Percentiles rank a stretch among this genome's conserved stretches.
Conservation (phyloP, 129 eudicot genomes). For the Flaveria trinervia region DNA sequence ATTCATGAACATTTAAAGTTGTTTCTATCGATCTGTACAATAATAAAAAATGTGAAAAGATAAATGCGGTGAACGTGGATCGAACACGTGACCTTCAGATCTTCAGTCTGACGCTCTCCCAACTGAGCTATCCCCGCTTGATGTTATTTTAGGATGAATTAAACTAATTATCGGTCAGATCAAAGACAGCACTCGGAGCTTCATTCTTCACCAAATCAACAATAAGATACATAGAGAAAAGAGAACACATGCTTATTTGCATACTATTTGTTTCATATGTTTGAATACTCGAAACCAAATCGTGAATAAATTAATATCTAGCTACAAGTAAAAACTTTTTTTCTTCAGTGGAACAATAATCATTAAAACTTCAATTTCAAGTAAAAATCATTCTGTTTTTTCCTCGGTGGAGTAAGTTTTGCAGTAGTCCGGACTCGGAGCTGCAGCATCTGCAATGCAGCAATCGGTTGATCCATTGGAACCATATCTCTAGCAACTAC, state of each 20-base stretch:
- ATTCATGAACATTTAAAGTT: too few relatives aligned
- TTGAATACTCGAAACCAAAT: too few relatives aligned
- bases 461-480: conserved; percentile 84
- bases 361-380: not conserved
- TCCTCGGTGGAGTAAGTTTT: conserved; percentile 27
- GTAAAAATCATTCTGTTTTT: not conserved
- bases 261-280: too few relatives aligned
- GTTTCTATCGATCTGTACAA: too few relatives aligned
- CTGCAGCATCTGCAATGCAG: conserved; percentile 63
- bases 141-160: not conserved
- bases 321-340: too few relatives aligned
- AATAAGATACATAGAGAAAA: too few relatives aligned
- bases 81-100: conserved; percentile 99
- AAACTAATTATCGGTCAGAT: too few relatives aligned
- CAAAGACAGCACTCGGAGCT: too few relatives aligned
- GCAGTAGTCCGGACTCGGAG: conserved; percentile 70
- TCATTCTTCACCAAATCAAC: too few relatives aligned
- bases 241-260: too few relatives aligned
- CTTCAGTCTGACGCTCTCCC: conserved; percentile 84
- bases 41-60: not conserved
- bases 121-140: conserved; percentile 53
- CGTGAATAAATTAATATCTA: too few relatives aligned
- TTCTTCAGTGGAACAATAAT: not conserved
- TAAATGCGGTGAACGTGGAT: conserved; percentile 94
- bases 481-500: conserved; percentile 86